A percentile compares a stretch with the other conserved stretches of the same genome.
phyloP scores from a whole-genome alignment of 345 rosid species.

The Rhodamnia argentea region DNA sequence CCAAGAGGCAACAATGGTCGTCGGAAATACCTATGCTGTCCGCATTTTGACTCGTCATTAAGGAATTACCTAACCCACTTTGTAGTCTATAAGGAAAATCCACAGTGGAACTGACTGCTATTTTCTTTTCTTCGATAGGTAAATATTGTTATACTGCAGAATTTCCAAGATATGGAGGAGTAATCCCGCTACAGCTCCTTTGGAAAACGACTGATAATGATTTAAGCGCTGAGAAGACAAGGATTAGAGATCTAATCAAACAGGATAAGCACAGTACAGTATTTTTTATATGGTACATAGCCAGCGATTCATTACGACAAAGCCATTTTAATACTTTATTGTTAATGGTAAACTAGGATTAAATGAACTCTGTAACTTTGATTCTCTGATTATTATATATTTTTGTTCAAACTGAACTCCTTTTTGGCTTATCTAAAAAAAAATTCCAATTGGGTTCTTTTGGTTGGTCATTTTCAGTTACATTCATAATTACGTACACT shows the following conservation, averaged over 20 bases:
- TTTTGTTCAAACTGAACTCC: background rate
- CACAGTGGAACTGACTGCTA: background rate
- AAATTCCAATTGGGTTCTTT: background rate
- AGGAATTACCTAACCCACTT: background rate
- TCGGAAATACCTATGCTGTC: background rate
- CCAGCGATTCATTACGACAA: background rate
- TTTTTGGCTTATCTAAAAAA: background rate
- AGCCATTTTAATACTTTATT: background rate
- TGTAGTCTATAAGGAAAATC: background rate
- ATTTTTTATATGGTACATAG: background rate
- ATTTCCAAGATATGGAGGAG: background rate
- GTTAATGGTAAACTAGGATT: background rate
- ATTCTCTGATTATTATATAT: background rate
- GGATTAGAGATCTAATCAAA: background rate
- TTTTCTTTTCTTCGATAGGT: too few species aligned
- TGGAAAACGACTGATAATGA: background rate
- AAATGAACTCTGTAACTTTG: background rate
- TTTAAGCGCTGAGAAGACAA: background rate
- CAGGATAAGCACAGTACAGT: background rate
- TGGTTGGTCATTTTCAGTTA: background rate
- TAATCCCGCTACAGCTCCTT: background rate
- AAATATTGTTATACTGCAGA: background rate
- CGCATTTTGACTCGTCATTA: background rate
- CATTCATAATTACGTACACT: background rate
- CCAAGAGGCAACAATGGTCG: background rate